These are phyloP conservation scores for Westerdykella sp. DNA, from an alignment of 2,329 filamentous ascomycete genomes.

Conservation along the genomic window DNA sequence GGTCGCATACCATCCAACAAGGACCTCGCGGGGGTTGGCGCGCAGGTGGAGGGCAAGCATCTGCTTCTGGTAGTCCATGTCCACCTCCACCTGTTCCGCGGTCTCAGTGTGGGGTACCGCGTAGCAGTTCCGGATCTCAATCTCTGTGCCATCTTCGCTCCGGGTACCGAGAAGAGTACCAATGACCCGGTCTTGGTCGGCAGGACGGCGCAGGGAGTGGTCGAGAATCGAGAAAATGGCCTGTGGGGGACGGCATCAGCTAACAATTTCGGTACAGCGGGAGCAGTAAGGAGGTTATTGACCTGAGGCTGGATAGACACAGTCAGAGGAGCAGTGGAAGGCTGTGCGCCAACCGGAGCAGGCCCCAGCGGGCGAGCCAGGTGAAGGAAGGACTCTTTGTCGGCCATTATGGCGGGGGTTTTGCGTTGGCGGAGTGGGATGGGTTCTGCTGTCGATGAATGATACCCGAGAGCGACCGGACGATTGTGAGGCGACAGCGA, in stretches of 20 bases:
- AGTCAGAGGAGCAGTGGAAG: conserved; percentile 82
- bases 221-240: conserved; percentile 67
- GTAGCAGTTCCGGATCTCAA: conserved; percentile 93
- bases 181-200: conserved; percentile 91
- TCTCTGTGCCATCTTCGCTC: conserved; percentile 93
- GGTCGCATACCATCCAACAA: conserved; percentile 98
- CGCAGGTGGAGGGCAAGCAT: conserved; percentile 95
- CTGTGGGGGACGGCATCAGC: conserved; percentile 24
- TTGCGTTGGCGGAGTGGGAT: conserved; percentile 3
- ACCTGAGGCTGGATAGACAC: conserved; percentile 96
- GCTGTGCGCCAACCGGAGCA: conserved; percentile 68
- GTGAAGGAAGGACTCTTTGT: conserved; percentile 84
- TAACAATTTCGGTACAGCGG: background rate
- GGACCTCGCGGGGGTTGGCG: conserved; percentile 85
- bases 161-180: conserved; percentile 89
- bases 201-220: conserved; percentile 86
- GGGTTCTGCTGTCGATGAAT: background rate
- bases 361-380: conserved; percentile 87
- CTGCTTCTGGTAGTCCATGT: conserved; percentile 99
- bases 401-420: conserved; percentile 61
- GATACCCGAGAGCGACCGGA: background rate
- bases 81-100: conserved; percentile 96
- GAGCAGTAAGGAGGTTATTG: conserved; percentile 31
- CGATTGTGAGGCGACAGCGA: too few relatives aligned
- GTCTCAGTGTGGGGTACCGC: conserved; percentile 98